Evolutionary conservation across 2,329 filamentous ascomycete species (phyloP).

Genomic region (Phaeomoniella chlamydospora): DNA sequence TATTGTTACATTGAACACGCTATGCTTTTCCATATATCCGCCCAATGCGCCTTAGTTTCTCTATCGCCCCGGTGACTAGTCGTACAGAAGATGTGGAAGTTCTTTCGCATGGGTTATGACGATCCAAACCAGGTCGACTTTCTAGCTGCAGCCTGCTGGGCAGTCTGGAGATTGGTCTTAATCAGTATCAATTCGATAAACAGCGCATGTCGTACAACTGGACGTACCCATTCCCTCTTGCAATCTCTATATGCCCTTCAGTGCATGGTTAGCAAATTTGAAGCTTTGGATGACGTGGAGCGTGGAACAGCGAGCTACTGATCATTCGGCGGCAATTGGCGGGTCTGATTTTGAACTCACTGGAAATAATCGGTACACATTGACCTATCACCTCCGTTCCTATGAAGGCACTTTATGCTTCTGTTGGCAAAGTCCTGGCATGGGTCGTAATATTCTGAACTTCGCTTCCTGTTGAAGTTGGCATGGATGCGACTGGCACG

Average conservation of each 20-base stretch:
- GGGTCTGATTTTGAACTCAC: slow-evolving; percentile 52
- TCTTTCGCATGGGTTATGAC: no score
- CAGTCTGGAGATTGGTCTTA: no score
- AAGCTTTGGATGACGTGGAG: no score
- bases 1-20: slow-evolving; percentile 5
- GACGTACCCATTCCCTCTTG: slow-evolving; percentile 80
- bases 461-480: slow-evolving; percentile 51
- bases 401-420: slow-evolving; percentile 76
- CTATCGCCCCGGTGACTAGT: no score
- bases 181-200: no score
- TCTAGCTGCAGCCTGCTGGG: not conserved
- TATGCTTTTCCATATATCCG: no score
- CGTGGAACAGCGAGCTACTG: no score
- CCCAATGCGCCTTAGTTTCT: no score
- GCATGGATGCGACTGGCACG: not conserved
- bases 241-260: slow-evolving; percentile 79
- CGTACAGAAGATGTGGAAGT: no score
- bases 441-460: slow-evolving; percentile 86
- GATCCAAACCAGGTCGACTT: not conserved
- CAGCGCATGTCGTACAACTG: no score
- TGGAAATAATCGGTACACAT: slow-evolving; percentile 95
- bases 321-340: no score
- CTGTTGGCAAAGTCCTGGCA: slow-evolving; percentile 82
- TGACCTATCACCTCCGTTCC: slow-evolving; percentile 73
- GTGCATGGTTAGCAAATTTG: not conserved